Base-by-base conservation (phyloP, 1,284 basidiomycete genomes). In the Sanghuangporus weigelae region DNA sequence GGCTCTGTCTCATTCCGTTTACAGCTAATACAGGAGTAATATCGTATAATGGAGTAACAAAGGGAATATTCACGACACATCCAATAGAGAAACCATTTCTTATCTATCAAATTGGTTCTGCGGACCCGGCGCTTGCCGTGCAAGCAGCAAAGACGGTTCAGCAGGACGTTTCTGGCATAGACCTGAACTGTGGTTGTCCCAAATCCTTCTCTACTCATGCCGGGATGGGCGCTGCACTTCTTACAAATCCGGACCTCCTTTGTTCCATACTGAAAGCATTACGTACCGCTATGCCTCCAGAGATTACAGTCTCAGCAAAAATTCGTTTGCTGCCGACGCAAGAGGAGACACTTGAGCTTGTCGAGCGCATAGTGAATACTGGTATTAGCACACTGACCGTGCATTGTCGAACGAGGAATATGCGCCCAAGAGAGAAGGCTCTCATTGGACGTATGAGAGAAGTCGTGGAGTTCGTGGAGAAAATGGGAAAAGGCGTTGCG, bases 151-250 rank as follows among this genome's bases (percentile, higher is more conserved):
- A 89, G 71, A 84, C 82, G 0, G 93, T 99, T 51, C 83, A 90
- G 73, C 81, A 92, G 59, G 97, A 99, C 71, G 89, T 99, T 16
- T 88, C 95, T 0, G 97, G 96, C 21, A 84, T 99, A 71, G 95
- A 96, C 74, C 85, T 97, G 67, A 97, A 96, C 74, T 97, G 95
- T 71, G 97, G 93, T 0, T 96, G 93, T 73, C 95, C 95, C 0
- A 97, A 98, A 71, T 91, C 95, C 1, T 99, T 99, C 76, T 96
- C 94, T 21, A 95, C 95, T 0, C 92, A 95, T 70, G 79, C 89
- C 0, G 96, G 97, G 0, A 98, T 99, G 96, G 97, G 97, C 19
- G 96, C 97, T 1, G 96, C 95, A 11, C 81, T 99, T 14, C 86
- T 99, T 55, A 88, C 90, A 6, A 96, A 91, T 46, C 95, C 97